Evolutionary conservation across 2,329 filamentous ascomycete genomes (phyloP), one percentile per base, ranked within the genome.

Genomic region (Neofusicoccum cordaticola): DNA sequence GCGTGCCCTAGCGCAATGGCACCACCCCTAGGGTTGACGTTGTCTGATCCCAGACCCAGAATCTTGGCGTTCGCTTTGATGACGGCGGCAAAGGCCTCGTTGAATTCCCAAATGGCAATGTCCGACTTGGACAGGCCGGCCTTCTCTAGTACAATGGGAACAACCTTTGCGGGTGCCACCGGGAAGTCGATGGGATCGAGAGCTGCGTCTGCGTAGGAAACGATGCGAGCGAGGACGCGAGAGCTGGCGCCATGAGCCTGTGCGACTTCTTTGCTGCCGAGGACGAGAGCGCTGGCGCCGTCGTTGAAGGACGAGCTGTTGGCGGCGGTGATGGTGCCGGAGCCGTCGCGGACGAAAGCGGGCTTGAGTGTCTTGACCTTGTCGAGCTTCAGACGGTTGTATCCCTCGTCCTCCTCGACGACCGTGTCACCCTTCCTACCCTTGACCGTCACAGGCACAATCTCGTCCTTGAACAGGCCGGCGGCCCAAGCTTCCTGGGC

Each of bases 41-140:
- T 89, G 45, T 91, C 91, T 52, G 86, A 84, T 68, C 93, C 85
- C 2, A 97, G 85, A 48, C 90, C 91, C 39, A 97, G 85, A 67
- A 96, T 93, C 89, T 96, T 93, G 72, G 92, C 90, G 74, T 98
- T 97, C 47, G 94, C 93, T 75, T 95, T 93, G 78, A 97, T 95
- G 35, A 97, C 93, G 4, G 91, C 92, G 34, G 95, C 94, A 75
- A 99, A 99, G 0, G 95, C 95, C 81, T 99, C 95, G 78, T 99
- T 99, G 79, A 99, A 97, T 77, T 98, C 95, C 94, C 95, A 98
- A 22, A 97, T 82, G 4, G 94, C 89, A 51, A 99, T 92, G 77
- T 98, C 91, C 52, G 96, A 90, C 79, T 93, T 92, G 68, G 87
- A 92, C 69, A 99, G 93, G 11, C 94, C 93, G 0, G 95, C 95